These are phyloP conservation scores for Nepenthes mirabilis DNA, from an alignment of 148 eudicot genomes.

Conservation along the genomic window DNA sequence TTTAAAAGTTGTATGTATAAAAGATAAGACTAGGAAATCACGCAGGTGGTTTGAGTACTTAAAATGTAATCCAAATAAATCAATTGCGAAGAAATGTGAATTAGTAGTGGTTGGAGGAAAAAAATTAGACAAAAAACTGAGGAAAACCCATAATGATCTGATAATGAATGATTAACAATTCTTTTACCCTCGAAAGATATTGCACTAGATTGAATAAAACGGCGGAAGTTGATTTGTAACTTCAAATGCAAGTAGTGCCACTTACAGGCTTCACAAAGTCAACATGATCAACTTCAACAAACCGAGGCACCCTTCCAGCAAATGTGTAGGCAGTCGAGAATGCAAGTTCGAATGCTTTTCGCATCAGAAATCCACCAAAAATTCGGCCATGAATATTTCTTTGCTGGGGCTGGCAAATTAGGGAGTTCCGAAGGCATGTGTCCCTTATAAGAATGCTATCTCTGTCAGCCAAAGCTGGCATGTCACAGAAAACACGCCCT, in stretches of 20 bases:
- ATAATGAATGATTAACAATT: no score
- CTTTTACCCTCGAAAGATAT: no score
- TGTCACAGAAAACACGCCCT: slow-evolving; percentile 63
- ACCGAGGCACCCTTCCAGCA: slow-evolving; percentile 80
- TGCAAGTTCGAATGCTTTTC: slow-evolving; percentile 83
- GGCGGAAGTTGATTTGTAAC: neutral
- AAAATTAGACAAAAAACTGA: no score
- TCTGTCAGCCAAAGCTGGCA: slow-evolving; percentile 92
- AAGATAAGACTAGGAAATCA: no score
- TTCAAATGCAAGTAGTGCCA: slow-evolving; percentile 3
- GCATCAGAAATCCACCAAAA: slow-evolving; percentile 87
- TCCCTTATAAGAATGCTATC: slow-evolving; percentile 83
- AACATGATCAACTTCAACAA: slow-evolving; percentile 88
- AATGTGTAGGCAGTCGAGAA: slow-evolving; percentile 77
- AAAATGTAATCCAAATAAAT: no score
- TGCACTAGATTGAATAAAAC: no score
- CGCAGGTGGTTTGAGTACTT: no score
- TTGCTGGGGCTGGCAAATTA: slow-evolving; percentile 88
- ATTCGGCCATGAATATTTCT: slow-evolving; percentile 86
- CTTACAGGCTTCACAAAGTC: slow-evolving; percentile 92
- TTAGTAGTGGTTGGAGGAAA: no score
- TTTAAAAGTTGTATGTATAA: no score
- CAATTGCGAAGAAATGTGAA: no score
- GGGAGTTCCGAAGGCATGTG: slow-evolving; percentile 69
- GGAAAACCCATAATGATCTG: no score